Evolutionary conservation across 2,329 filamentous ascomycete genomes (phyloP), one percentile per base, ranked within the genome.

Genomic region (Aspergillus fumigatiaffinis): DNA sequence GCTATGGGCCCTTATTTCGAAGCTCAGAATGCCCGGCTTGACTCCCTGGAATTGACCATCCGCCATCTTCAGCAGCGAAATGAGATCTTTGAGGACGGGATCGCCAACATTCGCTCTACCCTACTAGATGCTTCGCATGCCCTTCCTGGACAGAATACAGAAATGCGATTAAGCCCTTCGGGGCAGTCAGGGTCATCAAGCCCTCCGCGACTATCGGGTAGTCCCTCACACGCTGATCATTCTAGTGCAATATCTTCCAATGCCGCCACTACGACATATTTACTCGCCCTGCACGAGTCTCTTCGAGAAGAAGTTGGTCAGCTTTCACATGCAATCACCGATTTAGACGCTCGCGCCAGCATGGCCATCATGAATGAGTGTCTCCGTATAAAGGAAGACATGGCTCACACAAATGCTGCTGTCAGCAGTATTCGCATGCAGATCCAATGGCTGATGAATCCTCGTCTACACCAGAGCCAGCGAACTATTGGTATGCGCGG

Each of bases 361-460:
- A 84, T 87, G 83, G 80, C 84, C 57, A 80, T 84, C 44, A 79
- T 87, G 73, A 87, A 86, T 63, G 84, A 87, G 67, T 84, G 80
- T 50, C 76, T 86, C 32, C 82, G 84, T 3, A 78, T 82, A 51
- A 84, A 85, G 58, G 84, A 87, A 62, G 84, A 87, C 58, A 81
- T 87, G 73, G 77, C 84, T 10, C 84, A 85, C 64, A 80, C 82
- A 7, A 85, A 82, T 58, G 83, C 84, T 3, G 84, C 83, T 42
- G 77, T 87, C 48, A 82, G 80, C 62, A 80, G 78, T 17, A 78
- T 86, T 60, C 79, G 82, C 54, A 80, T 85, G 74, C 84, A 87
- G 64, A 76, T 87, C 23, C 83, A 86, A 53, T 87, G 84, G 84
- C 76, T 87, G 12, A 81, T 85, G 65, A 83, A 82, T 58, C 78